phyloP scores from a whole-genome alignment of 371 early-diverging fungal species.

The Neoconidiobolus thromboides region DNA sequence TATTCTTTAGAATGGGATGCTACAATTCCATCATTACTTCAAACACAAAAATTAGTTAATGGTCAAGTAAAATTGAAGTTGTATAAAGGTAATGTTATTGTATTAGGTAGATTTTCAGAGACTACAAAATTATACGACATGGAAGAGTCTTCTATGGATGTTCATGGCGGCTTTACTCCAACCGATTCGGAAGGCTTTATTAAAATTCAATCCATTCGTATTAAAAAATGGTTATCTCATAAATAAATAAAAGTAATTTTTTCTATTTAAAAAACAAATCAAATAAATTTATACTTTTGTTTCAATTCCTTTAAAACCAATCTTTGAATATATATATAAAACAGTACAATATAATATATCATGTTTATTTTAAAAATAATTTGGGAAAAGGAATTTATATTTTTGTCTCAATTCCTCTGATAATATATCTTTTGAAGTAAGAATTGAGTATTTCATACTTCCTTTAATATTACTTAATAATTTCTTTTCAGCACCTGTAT shows the following conservation, averaged over 20 bases:
- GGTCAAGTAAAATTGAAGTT: conserved; percentile 85
- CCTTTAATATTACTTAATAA: conserved; percentile 36
- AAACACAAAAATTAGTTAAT: conserved; percentile 67
- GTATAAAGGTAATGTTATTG: conserved; percentile 81
- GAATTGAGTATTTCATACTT: conserved; percentile 47
- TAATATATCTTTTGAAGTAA: conserved; percentile 21
- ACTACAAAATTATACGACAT: conserved; percentile 79
- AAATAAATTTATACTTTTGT: no score
- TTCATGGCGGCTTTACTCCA: conserved; percentile 86
- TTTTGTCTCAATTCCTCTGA: no score
- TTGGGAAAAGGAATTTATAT: no score
- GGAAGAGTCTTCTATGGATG: conserved; percentile 88
- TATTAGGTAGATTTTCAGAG: conserved; percentile 72
- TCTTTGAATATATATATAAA: no score
- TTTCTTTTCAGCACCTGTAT: conserved; percentile 12
- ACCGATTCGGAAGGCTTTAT: conserved; percentile 89
- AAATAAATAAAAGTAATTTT: no score
- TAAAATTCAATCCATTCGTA: conserved; percentile 85
- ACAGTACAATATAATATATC: no score
- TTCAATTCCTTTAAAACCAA: no score
- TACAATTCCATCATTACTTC: conserved; percentile 53
- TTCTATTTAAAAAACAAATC: no score
- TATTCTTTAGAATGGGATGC: conserved; percentile 90
- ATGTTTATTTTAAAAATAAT: no score
- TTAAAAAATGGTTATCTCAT: conserved; percentile 56